Evolutionary conservation across 306 rosid species (phyloP), one percentile per base, ranked within the genome.

Genomic region (Citrullus amarus): DNA sequence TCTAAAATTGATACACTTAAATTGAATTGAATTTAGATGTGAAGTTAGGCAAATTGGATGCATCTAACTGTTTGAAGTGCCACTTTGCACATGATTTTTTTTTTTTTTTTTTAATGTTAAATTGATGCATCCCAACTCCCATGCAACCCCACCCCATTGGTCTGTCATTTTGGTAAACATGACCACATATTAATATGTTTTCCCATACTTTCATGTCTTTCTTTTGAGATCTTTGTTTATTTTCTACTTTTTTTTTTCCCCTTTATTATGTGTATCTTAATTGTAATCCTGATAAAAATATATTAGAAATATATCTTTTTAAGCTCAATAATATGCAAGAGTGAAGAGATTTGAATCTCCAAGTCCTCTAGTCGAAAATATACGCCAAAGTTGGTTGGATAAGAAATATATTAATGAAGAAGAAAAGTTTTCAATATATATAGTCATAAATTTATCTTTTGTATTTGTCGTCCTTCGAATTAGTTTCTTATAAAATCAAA

Each of bases 11-110:
- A 51, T 51, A 62, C n/a, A 4, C 0, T 61, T 0, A 61, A 61
- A 30, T 34, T 34, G 12, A 34, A 65, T 14, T 34, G 71, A 4
- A 16, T 17, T 17, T 66, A 41, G 73, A 66, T 66, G 44, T 66
- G 73, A 66, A 66, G 73, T 39, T 66, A 66, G 73, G 51, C 51
- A 66, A 18, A 39, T 66, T 66, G 73, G 30, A 66, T 66, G 73
- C 15, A 66, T 28, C 72, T 38, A 66, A 66, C 50, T 66, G 1
- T 38, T 63, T 7, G 70, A 63, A 63, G 46, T 63, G 70, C 44
- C 70, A 63, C 20, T 38, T 32, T 69, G 54, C 34, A 69, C 54
- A 20, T 69, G 36, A 69, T 20, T 1, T 2, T 12, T 53, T 6
- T 25, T 69, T 1, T 1, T 12, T 53, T 1, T 25, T 69, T 22